phyloP scores from a whole-genome alignment of 768 basidiomycete genomes.

The Xerocomus spinulosus region DNA sequence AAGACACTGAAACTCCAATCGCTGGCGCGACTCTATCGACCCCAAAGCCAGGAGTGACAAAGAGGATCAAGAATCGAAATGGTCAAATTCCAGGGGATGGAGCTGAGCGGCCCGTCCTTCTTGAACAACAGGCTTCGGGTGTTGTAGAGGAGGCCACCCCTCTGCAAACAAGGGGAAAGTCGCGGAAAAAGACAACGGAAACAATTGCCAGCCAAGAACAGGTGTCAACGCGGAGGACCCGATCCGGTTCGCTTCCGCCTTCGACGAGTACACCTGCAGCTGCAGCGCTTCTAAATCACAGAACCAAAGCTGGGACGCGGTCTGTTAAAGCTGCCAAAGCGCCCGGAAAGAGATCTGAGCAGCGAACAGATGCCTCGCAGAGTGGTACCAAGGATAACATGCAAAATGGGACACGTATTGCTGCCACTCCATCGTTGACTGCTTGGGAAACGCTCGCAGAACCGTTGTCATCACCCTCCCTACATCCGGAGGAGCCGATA shows the following conservation, averaged over 20 bases:
- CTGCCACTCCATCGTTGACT: constrained; percentile 10
- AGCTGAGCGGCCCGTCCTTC: constrained; percentile 21
- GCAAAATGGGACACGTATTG: background rate
- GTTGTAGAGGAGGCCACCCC: constrained; percentile 20
- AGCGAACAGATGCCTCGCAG: background rate
- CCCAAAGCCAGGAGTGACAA: constrained; percentile 33
- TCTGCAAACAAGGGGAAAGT: constrained; percentile 14
- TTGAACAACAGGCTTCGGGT: constrained; percentile 20
- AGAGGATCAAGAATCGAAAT: constrained; percentile 41
- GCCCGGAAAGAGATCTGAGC: constrained; percentile 7
- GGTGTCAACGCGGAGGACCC: constrained; percentile 19
- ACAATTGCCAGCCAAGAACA: constrained; percentile 22
- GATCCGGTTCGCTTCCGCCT: constrained; percentile 5
- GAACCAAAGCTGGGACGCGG: background rate
- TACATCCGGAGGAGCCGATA: constrained; percentile 27
- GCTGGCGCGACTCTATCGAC: constrained; percentile 10
- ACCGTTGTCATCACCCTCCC: constrained; percentile 24
- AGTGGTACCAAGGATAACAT: background rate
- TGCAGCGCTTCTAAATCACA: constrained; percentile 1
- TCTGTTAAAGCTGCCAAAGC: constrained; percentile 7
- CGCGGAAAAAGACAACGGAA: constrained; percentile 13
- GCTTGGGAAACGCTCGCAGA: constrained; percentile 32
- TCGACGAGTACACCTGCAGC: constrained; percentile 8
- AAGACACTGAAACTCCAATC: constrained; percentile 5
- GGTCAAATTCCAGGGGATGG: constrained; percentile 29